Evolutionary conservation across 2,329 filamentous ascomycete genomes (phyloP).

Genomic region (Fusarium sp.): DNA sequence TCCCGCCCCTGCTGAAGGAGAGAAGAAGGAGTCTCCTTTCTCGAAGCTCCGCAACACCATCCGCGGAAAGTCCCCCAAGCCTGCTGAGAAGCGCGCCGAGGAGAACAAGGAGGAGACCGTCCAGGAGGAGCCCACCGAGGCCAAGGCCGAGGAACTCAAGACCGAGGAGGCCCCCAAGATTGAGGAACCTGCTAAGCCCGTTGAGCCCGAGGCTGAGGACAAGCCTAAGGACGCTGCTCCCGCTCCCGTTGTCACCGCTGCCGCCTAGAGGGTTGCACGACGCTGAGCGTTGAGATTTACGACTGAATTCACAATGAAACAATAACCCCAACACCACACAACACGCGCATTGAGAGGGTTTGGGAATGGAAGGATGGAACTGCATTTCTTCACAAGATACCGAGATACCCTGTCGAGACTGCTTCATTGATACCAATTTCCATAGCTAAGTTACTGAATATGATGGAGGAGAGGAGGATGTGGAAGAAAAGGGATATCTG

Average conservation of each 20-base stretch:
- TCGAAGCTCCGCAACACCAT: conserved; percentile 69
- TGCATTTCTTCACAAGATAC: conserved; percentile 63
- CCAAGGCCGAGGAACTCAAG: conserved; percentile 53
- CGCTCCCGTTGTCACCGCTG: conserved; percentile 60
- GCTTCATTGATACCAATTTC: conserved; percentile 56
- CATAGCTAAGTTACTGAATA: conserved; percentile 43
- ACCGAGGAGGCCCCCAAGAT: conserved; percentile 51
- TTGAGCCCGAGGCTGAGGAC: conserved; percentile 50
- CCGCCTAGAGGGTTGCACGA: conserved; percentile 55
- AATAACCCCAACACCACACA: conserved; percentile 39
- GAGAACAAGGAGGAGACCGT: conserved; percentile 47
- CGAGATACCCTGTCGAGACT: conserved; percentile 66
- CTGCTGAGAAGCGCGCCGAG: conserved; percentile 49
- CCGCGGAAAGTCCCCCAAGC: conserved; percentile 57
- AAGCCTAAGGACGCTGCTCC: conserved; percentile 54
- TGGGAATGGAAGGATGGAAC: conserved; percentile 60
- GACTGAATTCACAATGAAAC: conserved; percentile 37
- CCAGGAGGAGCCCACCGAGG: conserved; percentile 52
- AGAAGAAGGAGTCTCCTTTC: conserved; percentile 65
- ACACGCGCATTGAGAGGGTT: conserved; percentile 52
- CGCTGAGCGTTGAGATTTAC: conserved; percentile 42
- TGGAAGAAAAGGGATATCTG: conserved; percentile 26
- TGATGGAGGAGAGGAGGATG: conserved; percentile 30
- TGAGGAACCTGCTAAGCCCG: conserved; percentile 62
- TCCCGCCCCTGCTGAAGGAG: conserved; percentile 67